These are phyloP conservation scores for Termitomyces sp. DNA, from an alignment of 768 basidiomycete genomes.

Conservation along the genomic window DNA sequence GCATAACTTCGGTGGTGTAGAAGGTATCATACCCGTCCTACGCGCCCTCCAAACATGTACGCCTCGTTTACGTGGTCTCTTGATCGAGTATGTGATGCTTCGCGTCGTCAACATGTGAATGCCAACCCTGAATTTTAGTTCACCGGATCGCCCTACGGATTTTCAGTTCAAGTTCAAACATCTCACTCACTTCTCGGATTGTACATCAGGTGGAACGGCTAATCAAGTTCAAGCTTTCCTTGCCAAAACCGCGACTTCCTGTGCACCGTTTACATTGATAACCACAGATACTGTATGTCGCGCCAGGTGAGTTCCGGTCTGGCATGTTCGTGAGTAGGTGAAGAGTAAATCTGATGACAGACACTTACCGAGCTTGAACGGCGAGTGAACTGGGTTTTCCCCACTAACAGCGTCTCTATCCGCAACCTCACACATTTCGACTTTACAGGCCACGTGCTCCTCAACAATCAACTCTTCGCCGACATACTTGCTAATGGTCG, in stretches of 20 bases:
- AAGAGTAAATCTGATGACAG: constrained; percentile 6
- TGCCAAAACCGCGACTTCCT: constrained; percentile 48
- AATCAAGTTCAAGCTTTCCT: constrained; percentile 44
- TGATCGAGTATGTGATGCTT: constrained; percentile 41
- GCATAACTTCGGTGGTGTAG: constrained; percentile 55
- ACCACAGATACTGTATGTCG: constrained; percentile 88
- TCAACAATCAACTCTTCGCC: constrained; percentile 46
- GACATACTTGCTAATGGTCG: constrained; percentile 59
- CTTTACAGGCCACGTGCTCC: constrained; percentile 55
- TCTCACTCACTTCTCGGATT: constrained; percentile 61
- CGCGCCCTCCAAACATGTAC: constrained; percentile 48
- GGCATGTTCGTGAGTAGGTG: background rate
- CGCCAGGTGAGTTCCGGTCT: constrained; percentile 98
- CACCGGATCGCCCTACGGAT: constrained; percentile 39
- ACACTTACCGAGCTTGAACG: constrained; percentile 70
- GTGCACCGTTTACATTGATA: constrained; percentile 54
- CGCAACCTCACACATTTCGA: constrained; percentile 63
- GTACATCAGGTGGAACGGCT: constrained; percentile 39
- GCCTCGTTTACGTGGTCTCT: constrained; percentile 54
- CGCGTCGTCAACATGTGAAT: background rate
- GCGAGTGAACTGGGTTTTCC: constrained; percentile 68
- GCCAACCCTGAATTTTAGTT: constrained; percentile 24
- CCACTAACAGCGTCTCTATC: constrained; percentile 47
- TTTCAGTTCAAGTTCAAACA: constrained; percentile 50
- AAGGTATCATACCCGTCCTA: constrained; percentile 51